Conservation (phyloP, 192 early-diverging fungal genomes). For the Backusella circina region DNA sequence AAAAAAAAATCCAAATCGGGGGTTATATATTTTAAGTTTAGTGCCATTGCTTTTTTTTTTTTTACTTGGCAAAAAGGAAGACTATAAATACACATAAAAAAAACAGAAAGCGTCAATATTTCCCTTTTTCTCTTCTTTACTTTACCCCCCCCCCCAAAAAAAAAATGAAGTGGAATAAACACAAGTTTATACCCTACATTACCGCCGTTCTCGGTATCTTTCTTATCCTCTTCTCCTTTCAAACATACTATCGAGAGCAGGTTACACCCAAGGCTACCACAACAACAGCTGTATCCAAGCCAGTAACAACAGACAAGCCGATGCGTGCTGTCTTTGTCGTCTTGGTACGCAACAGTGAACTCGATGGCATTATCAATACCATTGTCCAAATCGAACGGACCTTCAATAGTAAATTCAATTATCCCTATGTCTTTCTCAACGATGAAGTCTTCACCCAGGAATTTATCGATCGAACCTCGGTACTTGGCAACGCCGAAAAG, state of each 20-base stretch:
- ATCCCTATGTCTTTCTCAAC: conserved; percentile 91
- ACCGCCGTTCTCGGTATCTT: neutral
- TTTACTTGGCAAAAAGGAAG: too few relatives aligned
- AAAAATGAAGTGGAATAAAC: neutral
- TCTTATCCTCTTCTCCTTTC: conserved; percentile 1
- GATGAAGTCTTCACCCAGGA: conserved; percentile 68
- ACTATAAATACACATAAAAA: too few relatives aligned
- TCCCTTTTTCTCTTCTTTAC: neutral
- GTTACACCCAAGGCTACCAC: too few relatives aligned
- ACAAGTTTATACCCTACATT: neutral
- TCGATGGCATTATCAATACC: conserved; percentile 50
- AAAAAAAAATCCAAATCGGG: neutral
- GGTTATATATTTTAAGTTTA: neutral
- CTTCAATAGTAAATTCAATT: conserved; percentile 76
- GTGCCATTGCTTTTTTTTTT: too few relatives aligned
- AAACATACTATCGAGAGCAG: neutral
- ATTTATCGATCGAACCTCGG: conserved; percentile 56
- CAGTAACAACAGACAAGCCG: conserved; percentile 2
- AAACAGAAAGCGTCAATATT: neutral
- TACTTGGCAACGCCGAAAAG: conserved; percentile 51
- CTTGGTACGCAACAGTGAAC: conserved; percentile 71
- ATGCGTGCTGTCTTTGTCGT: conserved; percentile 40
- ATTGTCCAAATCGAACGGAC: conserved; percentile 72
- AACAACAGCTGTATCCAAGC: neutral
- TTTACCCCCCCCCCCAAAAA: neutral